Evolutionary conservation across 345 rosid species (phyloP), one percentile per base, ranked within the genome.

Genomic region (Sonneratia alba): DNA sequence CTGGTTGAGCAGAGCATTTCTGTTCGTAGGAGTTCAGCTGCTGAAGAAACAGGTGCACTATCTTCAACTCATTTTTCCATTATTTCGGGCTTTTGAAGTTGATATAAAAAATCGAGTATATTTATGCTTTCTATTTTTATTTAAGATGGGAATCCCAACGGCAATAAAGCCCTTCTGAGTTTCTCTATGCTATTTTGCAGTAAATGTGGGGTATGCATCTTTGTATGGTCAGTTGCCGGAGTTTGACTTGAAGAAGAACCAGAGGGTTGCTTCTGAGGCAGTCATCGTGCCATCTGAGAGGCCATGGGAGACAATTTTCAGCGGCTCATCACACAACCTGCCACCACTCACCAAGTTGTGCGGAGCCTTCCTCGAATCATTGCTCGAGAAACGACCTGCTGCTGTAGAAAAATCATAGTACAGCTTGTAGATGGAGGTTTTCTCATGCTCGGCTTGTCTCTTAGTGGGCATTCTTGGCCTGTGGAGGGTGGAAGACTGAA

Each of bases 271-370:
- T 24, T 77, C 71, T 77, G 81, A 79, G 55, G 80, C 82, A 14
- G 79, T 85, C 11, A 67, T 72, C 45, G 38, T 62, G 27, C 82
- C 91, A 3, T 81, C 96, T 1, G 98, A 82, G 77, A 95, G 87
- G 79, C 87, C 92, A 0, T 92, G 98, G 98, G 94, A 91, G 73
- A 83, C 89, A 3, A 84, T 95, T 73, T 90, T 90, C 85, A 80
- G 86, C 12, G 92, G 97, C 7, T 77, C 98, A 3, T 90, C 98
- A 3, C 92, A 92, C 73, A 87, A 79, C 70, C 94, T 90, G 74
- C 97, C 98, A 4, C 97, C 98, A 3, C 91, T 90, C 12, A 77
- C 87, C 71, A 88, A 87, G 75, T 61, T 95, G 70, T 95, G 99
- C 74, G 79, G 83, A 0, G 77, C 78, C 63, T 92, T 92, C 83